Percentiles rank a stretch among this genome's conserved stretches.
Conservation (phyloP, 2,329 filamentous ascomycete species). For the Sporothrix pallida region DNA sequence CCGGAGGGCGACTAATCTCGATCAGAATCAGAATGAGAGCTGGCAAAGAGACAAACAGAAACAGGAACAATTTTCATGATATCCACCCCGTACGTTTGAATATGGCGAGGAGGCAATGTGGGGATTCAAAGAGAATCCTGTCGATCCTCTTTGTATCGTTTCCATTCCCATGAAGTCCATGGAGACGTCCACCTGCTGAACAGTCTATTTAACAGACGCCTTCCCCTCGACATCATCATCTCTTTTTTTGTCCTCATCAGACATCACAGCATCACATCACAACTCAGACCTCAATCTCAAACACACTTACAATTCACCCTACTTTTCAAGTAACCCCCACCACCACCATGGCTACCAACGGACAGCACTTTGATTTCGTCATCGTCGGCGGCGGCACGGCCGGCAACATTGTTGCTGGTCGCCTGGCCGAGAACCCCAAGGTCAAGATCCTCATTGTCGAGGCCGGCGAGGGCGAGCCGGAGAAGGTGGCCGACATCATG, state of each 20-base stretch:
- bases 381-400: conserved; percentile 54
- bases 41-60: background rate
- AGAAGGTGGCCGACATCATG: conserved; percentile 57
- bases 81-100: background rate
- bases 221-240: background rate
- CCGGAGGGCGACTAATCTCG: background rate
- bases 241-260: background rate
- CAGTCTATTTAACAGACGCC: background rate
- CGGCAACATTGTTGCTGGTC: conserved; percentile 55
- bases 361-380: conserved; percentile 48
- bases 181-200: no score
- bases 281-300: no score
- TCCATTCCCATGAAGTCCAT: no score
- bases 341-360: conserved; percentile 49
- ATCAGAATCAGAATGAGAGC: background rate
- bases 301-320: background rate
- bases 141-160: no score
- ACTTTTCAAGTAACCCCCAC: background rate
- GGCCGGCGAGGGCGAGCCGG: conserved; percentile 55
- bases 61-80: conserved; percentile 1
- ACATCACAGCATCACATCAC: background rate
- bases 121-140: no score
- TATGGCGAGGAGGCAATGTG: background rate
- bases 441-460: conserved; percentile 56
- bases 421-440: conserved; percentile 57